Evolutionary conservation across 257 asterid species (phyloP), one percentile per base, ranked within the genome.

Genomic region (Mentha longifolia): DNA sequence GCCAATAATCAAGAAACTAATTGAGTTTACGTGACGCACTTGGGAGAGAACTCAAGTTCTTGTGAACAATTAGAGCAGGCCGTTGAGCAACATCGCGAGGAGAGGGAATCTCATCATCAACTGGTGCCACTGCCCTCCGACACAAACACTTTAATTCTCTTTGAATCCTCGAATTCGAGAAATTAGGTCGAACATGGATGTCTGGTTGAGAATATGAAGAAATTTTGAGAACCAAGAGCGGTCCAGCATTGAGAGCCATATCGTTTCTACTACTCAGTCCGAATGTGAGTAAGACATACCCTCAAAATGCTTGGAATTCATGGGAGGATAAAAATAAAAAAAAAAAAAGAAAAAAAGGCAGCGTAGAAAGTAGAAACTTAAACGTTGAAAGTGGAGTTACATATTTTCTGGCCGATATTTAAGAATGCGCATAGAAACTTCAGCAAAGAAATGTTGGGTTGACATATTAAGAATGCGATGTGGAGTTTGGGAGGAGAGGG

Each of bases 31-130:
- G 50, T 33, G 28, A 80, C 93, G 75, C 49, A 92, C 98, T 92
- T 57, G 96, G 98, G 68, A 92, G 85, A 76, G 83, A 82, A 70
- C 78, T 88, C 57, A 89, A 83, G 75, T 89, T 91, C 74, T 74
- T 86, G 75, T 82, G 81, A 63, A 81, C 30, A 72, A 77, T 80
- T 80, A 65, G 83, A 45, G 85, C 39, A 30, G 68, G 41, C 49
- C 77, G 76, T 37, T 79, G 80, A 74, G 31, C 76, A 69, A 57
- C 76, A 75, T 12, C 82, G 61, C 77, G 74, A 68, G 87, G 64
- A 16, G 80, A 61, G 52, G 95, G 84, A 76, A 65, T 76, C 74
- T 87, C 88, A 80, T 88, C 92, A 17, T 82, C 91, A 50, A 82
- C 84, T 15, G 90, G 80, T 11, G 90, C 77, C 33, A 66, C 75